Percentiles rank a stretch among this genome's conserved stretches.
Evolutionary conservation across 345 rosid genomes (phyloP).

Genomic region (Eucalyptus viminalis): DNA sequence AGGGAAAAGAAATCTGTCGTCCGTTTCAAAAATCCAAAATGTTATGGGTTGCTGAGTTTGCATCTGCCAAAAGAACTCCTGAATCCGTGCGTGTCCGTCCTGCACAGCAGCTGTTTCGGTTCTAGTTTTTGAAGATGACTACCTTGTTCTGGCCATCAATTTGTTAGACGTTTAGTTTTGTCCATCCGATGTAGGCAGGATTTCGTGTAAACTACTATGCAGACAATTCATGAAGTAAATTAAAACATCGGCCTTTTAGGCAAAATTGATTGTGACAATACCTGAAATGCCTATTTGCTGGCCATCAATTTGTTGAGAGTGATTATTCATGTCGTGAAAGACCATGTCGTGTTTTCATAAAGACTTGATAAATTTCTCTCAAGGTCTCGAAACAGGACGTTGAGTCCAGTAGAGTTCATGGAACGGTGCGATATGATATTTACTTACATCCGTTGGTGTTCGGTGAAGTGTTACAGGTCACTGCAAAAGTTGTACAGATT

Average conservation of each 20-base stretch:
- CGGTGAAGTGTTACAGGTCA: not conserved
- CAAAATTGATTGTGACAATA: no score
- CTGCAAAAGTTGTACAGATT: not conserved
- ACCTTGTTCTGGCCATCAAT: not conserved
- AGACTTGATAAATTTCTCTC: not conserved
- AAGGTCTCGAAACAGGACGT: not conserved
- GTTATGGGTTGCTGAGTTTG: not conserved
- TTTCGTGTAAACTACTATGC: not conserved
- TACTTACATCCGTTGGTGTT: not conserved
- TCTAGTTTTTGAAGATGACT: not conserved
- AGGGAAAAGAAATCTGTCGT: not conserved
- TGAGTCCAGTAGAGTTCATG: not conserved
- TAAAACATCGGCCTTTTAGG: not conserved
- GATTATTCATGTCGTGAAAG: not conserved
- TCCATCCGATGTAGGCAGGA: not conserved
- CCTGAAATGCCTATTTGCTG: not conserved
- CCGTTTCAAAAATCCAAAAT: not conserved
- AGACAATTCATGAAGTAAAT: not conserved
- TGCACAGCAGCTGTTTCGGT: not conserved
- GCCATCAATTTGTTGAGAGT: not conserved
- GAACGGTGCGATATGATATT: not conserved
- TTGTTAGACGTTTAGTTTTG: not conserved
- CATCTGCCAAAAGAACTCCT: not conserved
- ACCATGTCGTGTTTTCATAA: no score
- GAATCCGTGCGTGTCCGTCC: not conserved